These are phyloP conservation scores for Solanum paucissectum DNA, from an alignment of 257 asterid species.

Conservation along the genomic window DNA sequence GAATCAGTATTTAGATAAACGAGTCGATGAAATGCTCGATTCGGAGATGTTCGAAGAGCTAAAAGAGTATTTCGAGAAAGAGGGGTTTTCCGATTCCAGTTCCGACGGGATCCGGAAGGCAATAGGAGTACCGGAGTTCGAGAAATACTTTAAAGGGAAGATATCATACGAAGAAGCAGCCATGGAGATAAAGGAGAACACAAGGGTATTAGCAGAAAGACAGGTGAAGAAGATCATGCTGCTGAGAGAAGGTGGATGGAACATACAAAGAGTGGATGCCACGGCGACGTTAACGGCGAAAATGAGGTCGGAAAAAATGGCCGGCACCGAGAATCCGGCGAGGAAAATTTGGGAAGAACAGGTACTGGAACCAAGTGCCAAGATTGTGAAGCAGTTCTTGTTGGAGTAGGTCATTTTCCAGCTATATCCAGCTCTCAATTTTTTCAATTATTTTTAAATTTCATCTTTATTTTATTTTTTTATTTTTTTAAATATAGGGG, in stretches of 20 bases:
- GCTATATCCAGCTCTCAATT: conserved; percentile 37
- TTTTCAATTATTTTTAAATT: background rate
- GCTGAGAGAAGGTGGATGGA: conserved; percentile 77
- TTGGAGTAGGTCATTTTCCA: conserved; percentile 63
- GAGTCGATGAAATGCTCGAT: conserved; percentile 81
- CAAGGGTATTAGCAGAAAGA: conserved; percentile 54
- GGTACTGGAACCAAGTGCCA: conserved; percentile 70
- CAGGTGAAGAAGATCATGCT: conserved; percentile 62
- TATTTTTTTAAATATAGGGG: background rate
- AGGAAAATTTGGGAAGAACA: conserved; percentile 55
- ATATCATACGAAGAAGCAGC: conserved; percentile 48
- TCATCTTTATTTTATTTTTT: background rate
- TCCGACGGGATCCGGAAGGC: conserved; percentile 60
- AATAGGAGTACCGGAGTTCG: conserved; percentile 83
- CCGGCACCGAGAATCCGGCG: conserved; percentile 19
- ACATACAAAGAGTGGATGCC: conserved; percentile 62
- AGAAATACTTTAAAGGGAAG: conserved; percentile 16
- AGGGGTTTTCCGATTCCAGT: conserved; percentile 6
- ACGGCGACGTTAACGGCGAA: conserved; percentile 47
- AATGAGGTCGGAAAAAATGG: conserved; percentile 6
- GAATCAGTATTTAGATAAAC: conserved; percentile 32
- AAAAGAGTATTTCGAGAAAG: conserved; percentile 19
- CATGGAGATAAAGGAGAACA: conserved; percentile 61
- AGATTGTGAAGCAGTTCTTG: conserved; percentile 79
- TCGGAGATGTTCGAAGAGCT: conserved; percentile 73